phyloP scores from a whole-genome alignment of 2,329 filamentous ascomycete species.

The Teratosphaeria zuluensis region DNA sequence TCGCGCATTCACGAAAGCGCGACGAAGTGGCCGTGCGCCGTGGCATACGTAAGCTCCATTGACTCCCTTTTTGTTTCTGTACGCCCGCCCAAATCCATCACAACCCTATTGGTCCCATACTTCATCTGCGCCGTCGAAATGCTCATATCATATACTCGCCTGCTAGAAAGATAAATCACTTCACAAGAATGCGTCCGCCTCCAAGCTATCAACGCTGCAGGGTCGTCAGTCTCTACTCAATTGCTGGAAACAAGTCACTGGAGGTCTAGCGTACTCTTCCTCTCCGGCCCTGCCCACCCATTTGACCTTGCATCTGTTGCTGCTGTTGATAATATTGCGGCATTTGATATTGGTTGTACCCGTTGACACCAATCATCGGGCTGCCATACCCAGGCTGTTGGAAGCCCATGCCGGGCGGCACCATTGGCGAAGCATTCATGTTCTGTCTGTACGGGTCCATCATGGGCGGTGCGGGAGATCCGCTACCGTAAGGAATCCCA shows the following conservation, averaged over 20 bases:
- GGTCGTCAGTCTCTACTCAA: neutral
- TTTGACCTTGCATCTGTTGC: constrained; percentile 12
- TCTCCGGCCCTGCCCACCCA: constrained; percentile 6
- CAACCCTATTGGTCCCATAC: neutral
- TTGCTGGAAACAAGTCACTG: neutral
- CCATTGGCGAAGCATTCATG: constrained; percentile 29
- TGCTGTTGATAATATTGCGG: constrained; percentile 13
- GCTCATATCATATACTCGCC: neutral
- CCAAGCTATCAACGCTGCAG: neutral
- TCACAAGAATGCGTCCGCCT: neutral
- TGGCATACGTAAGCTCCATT: neutral
- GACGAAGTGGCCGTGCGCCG: neutral
- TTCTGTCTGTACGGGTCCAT: constrained; percentile 35
- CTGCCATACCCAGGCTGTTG: constrained; percentile 15
- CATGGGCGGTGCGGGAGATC: constrained; percentile 18
- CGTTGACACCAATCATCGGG: constrained; percentile 20
- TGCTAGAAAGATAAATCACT: neutral
- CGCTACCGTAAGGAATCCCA: constrained; percentile 17
- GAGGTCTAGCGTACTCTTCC: constrained; percentile 9
- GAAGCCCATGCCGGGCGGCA: constrained; percentile 27
- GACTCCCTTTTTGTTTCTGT: neutral
- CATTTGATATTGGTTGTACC: constrained; percentile 16
- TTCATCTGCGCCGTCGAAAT: neutral
- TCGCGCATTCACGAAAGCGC: neutral
- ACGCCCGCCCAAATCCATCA: neutral